Base-by-base conservation (phyloP, 1,139 yeast genomes). In the Nadsonia commutata region DNA sequence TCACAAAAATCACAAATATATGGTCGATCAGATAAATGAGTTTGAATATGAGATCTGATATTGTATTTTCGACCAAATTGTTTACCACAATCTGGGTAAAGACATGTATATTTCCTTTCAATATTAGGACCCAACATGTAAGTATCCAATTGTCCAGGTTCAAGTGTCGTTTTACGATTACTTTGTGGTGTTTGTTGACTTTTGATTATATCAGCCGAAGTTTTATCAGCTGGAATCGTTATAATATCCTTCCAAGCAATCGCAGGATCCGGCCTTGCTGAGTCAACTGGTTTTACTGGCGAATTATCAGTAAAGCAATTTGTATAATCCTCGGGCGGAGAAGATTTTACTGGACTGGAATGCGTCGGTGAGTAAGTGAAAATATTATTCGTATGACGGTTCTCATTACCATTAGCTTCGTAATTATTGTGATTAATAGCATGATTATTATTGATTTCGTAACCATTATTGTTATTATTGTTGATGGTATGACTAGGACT, bases 41-140 rank as follows among this genome's bases (percentile, higher is more conserved):
- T 93, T 59, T 93, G 98, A 46, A 93, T 88, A 59, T 93, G 99
- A 0, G 96, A 85, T 48, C 97, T 71, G n/a, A 85, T 86, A 58
- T 93, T 93, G 63, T 93, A 93, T 42, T 95, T 70, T 56, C 98
- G 71, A 8, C 88, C 78, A 63, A 93, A 90, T 46, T 73, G 67
- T 61, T 93, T 86, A 17, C 84, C 82, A 63, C 99, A 93, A 44
- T 74, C 72, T 20, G 82, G 76, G 60, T 71, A 90, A 46, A 74
- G 70, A 61, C 99, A 93, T 36, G 78, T 71, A 62, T 74, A 93
- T 27, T 65, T 55, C 11, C 67, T 67, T 43, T 79, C 74, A 43
- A 72, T 79, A 54, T 80, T 80, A 1, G 95, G 94, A 0, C 94
- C 94, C 19, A 67, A 70, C 64, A 93, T 80, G 56, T 81, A 85